Evolutionary conservation across 805 yeast species (phyloP).

Genomic region (Ogataea thermomethanolica): DNA sequence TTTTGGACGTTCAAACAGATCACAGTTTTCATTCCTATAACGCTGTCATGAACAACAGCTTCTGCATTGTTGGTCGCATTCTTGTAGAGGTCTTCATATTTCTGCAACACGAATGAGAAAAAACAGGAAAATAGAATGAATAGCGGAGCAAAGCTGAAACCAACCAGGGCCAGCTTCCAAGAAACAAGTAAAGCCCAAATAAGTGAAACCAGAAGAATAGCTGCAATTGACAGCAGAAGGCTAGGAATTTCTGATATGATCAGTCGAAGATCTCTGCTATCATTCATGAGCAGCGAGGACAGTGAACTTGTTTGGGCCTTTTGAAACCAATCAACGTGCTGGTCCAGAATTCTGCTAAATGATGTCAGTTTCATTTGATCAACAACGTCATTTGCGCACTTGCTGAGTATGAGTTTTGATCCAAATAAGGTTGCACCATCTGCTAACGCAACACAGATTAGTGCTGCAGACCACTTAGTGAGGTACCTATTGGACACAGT

Average conservation of each 20-base stretch:
- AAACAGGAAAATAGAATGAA: conserved; percentile 48
- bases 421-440: conserved; percentile 59
- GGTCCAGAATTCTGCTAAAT: conserved; percentile 47
- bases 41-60: conserved; percentile 47
- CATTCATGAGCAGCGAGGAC: conserved; percentile 71
- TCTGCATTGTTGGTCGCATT: conserved; percentile 52
- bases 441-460: conserved; percentile 55
- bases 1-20: conserved; percentile 49
- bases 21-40: conserved; percentile 61
- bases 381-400: conserved; percentile 69
- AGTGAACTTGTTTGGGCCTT: conserved; percentile 47
- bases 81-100: conserved; percentile 60
- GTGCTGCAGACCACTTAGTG: conserved; percentile 64
- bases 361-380: conserved; percentile 46
- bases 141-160: conserved; percentile 69
- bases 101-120: conserved; percentile 51
- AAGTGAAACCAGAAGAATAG: conserved; percentile 57
- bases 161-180: conserved; percentile 85
- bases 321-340: conserved; percentile 53
- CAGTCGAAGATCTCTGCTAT: conserved; percentile 70
- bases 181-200: conserved; percentile 77
- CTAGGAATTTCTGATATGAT: conserved; percentile 62
- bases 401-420: conserved; percentile 48
- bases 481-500: conserved; percentile 29
- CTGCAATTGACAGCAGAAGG: conserved; percentile 48